These are phyloP conservation scores for Hirschioporus abietinus DNA, from an alignment of 768 basidiomycete species.

Conservation along the genomic window DNA sequence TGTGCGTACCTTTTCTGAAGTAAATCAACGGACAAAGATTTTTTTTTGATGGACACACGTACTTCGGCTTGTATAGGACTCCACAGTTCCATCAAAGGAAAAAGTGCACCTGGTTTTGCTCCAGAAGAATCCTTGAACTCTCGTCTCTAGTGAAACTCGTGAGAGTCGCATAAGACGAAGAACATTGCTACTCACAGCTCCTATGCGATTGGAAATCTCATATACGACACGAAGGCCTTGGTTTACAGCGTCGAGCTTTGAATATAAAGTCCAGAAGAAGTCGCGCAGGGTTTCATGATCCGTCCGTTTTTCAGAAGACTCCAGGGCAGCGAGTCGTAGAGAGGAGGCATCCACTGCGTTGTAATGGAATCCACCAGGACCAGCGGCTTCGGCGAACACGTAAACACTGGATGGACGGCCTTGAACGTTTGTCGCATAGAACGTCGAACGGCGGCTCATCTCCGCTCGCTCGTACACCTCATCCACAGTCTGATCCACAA, in stretches of 20 bases:
- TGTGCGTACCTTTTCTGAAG: slow-evolving; percentile 61
- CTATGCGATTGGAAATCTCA: slow-evolving; percentile 87
- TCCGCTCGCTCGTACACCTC: slow-evolving; percentile 92
- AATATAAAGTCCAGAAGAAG: slow-evolving; percentile 96
- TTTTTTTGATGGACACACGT: slow-evolving; percentile 13
- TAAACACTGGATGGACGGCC: slow-evolving; percentile 49
- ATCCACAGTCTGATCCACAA: slow-evolving; percentile 83
- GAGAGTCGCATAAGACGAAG: slow-evolving; percentile 4
- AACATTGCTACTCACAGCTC: slow-evolving; percentile 62
- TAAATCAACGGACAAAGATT: slow-evolving; percentile 6
- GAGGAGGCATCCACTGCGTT: slow-evolving; percentile 39
- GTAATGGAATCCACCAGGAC: slow-evolving; percentile 16
- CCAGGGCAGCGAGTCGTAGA: slow-evolving; percentile 67
- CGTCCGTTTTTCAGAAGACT: slow-evolving; percentile 61
- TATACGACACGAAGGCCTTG: slow-evolving; percentile 88
- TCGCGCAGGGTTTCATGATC: slow-evolving; percentile 87
- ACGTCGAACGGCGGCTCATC: slow-evolving; percentile 54
- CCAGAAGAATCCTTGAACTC: slow-evolving; percentile 88
- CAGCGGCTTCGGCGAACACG: slow-evolving; percentile 32
- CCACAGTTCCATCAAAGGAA: slow-evolving; percentile 87
- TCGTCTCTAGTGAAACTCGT: slow-evolving; percentile 52
- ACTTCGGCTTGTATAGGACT: slow-evolving; percentile 87
- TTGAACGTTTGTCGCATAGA: slow-evolving; percentile 27
- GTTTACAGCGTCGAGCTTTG: slow-evolving; percentile 88
- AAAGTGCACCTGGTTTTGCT: slow-evolving; percentile 67